These are phyloP conservation scores for Lentinus tigrinus DNA, from an alignment of 768 basidiomycete species.

Conservation along the genomic window DNA sequence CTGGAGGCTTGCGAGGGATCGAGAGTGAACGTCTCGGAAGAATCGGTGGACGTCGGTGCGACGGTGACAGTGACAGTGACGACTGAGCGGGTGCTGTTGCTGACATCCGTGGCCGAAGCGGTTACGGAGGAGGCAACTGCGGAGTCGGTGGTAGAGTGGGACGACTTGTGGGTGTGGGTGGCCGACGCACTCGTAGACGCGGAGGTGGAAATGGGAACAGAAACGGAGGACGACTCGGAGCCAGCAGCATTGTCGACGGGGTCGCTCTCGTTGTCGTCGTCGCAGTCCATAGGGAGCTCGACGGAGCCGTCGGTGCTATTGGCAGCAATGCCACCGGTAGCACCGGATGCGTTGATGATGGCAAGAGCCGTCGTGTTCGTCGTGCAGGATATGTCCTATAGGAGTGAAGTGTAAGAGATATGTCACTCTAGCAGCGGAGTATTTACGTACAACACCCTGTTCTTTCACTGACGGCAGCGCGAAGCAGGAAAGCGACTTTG, in stretches of 20 bases:
- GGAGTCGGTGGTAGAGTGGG: constrained; percentile 19
- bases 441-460: constrained; percentile 33
- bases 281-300: constrained; percentile 19
- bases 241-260: neutral
- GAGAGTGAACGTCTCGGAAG: constrained; percentile 41
- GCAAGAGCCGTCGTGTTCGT: constrained; percentile 46
- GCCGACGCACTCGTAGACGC: neutral
- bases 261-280: constrained; percentile 7
- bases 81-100: constrained; percentile 20
- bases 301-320: constrained; percentile 22
- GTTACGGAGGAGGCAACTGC: neutral
- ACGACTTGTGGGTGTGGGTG: neutral
- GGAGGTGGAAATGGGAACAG: neutral
- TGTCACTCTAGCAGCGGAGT: neutral
- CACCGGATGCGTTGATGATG: constrained; percentile 47
- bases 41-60: constrained; percentile 14
- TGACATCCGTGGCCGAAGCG: constrained; percentile 8
- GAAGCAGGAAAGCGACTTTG: constrained; percentile 43
- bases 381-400: constrained; percentile 54
- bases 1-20: constrained; percentile 42
- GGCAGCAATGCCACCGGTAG: constrained; percentile 39
- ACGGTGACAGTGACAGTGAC: constrained; percentile 26
- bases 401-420: neutral
- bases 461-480: constrained; percentile 46
- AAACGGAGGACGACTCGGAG: neutral